Conservation (phyloP, 345 rosid species). For the Cardamine resedifolia region DNA sequence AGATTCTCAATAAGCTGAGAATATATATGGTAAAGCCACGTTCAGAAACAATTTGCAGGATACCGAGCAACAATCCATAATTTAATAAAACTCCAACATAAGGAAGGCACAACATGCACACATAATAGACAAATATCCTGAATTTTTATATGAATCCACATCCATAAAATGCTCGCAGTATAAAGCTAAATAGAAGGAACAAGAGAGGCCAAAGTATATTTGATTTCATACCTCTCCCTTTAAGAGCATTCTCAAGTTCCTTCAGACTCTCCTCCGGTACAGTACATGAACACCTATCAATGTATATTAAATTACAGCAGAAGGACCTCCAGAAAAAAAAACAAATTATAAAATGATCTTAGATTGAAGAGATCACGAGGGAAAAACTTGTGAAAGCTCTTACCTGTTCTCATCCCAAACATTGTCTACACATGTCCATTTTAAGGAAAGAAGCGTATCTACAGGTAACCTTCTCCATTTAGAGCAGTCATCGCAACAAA, state of each 20-base stretch:
- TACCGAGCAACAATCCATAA: background rate
- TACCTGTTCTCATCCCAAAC: slow-evolving; percentile 74
- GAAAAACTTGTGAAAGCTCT: background rate
- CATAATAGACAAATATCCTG: background rate
- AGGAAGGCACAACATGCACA: slow-evolving; percentile 1
- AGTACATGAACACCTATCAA: slow-evolving; percentile 65
- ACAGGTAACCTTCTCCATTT: slow-evolving; percentile 83
- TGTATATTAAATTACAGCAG: slow-evolving; percentile 2
- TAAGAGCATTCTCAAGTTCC: slow-evolving; percentile 61
- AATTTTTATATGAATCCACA: background rate
- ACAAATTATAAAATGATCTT: background rate
- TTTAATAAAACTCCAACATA: background rate
- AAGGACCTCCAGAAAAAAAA: background rate
- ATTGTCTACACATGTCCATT: slow-evolving; percentile 77
- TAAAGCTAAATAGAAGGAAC: slow-evolving; percentile 2
- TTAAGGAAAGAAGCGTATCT: slow-evolving; percentile 71
- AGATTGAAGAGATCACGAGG: background rate
- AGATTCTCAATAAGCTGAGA: slow-evolving; percentile 8
- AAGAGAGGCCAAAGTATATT: slow-evolving; percentile 11
- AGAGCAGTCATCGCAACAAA: slow-evolving; percentile 77
- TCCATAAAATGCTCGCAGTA: background rate
- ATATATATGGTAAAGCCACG: background rate
- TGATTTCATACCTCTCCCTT: slow-evolving; percentile 55
- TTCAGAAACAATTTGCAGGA: background rate
- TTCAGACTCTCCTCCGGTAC: slow-evolving; percentile 58